These are phyloP conservation scores for Gossypium sturtianum DNA, from an alignment of 345 rosid species.

Conservation along the genomic window DNA sequence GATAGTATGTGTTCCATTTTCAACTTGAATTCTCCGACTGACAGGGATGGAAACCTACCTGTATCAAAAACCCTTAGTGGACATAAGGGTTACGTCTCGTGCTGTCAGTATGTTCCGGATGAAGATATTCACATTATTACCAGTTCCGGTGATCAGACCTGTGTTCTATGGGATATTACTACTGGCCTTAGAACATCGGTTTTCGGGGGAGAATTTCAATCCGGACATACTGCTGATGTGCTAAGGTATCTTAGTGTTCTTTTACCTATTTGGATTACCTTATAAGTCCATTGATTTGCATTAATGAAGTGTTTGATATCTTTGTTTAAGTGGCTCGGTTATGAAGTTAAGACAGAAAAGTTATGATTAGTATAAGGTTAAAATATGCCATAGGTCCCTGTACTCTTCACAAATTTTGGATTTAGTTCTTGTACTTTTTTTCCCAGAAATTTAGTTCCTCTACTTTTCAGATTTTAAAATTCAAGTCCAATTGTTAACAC, in stretches of 20 bases:
- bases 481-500: too few relatives aligned
- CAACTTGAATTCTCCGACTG: slow-evolving; percentile 77
- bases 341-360: neutral
- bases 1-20: slow-evolving; percentile 92
- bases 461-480: too few relatives aligned
- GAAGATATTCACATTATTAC: slow-evolving; percentile 84
- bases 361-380: neutral
- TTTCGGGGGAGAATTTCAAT: slow-evolving; percentile 96
- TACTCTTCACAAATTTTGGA: too few relatives aligned
- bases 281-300: neutral
- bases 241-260: slow-evolving; percentile 45
- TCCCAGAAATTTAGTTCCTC: too few relatives aligned
- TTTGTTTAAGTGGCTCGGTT: neutral
- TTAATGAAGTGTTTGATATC: neutral
- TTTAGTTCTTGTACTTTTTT: too few relatives aligned
- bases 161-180: slow-evolving; percentile 90
- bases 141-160: slow-evolving; percentile 90
- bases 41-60: slow-evolving; percentile 72
- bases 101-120: slow-evolving; percentile 93
- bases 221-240: slow-evolving; percentile 97
- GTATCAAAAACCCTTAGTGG: slow-evolving; percentile 83
- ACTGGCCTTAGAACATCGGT: slow-evolving; percentile 93
- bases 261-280: neutral
- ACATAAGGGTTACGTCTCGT: slow-evolving; percentile 89
- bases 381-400: too few relatives aligned